Conservation (phyloP, 768 basidiomycete species). For the Lactarius hatsudake region DNA sequence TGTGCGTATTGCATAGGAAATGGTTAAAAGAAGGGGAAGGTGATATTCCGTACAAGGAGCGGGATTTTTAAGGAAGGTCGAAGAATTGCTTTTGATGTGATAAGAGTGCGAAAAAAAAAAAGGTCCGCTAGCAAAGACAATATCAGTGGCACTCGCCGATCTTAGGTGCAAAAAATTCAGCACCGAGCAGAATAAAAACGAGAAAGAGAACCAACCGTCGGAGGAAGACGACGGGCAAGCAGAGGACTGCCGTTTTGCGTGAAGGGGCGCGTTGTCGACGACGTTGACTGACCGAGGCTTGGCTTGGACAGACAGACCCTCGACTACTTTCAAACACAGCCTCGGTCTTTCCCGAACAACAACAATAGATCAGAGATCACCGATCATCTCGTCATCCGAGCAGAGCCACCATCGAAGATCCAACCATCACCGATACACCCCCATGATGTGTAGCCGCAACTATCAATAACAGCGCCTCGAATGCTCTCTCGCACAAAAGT, state of each 20-base stretch:
- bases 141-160: neutral
- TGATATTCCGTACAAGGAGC: constrained; percentile 18
- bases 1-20: constrained; percentile 13
- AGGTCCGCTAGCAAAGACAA: constrained; percentile 3
- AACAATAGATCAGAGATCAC: neutral
- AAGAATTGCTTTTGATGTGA: neutral
- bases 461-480: neutral
- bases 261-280: constrained; percentile 6
- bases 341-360: neutral
- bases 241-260: neutral
- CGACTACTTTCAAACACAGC: neutral
- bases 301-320: neutral
- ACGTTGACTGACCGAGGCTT: neutral
- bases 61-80: constrained; percentile 14
- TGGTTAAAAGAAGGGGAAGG: neutral
- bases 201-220: constrained; percentile 4
- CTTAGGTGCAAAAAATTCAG: neutral
- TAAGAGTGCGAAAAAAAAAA: constrained; percentile 1
- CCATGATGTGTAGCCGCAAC: neutral
- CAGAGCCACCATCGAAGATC: neutral
- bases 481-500: neutral
- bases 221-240: neutral
- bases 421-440: neutral
- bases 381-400: neutral
- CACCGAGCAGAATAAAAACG: neutral